These are phyloP conservation scores for Suillus occidentalis DNA, from an alignment of 768 basidiomycete species.

Conservation along the genomic window DNA sequence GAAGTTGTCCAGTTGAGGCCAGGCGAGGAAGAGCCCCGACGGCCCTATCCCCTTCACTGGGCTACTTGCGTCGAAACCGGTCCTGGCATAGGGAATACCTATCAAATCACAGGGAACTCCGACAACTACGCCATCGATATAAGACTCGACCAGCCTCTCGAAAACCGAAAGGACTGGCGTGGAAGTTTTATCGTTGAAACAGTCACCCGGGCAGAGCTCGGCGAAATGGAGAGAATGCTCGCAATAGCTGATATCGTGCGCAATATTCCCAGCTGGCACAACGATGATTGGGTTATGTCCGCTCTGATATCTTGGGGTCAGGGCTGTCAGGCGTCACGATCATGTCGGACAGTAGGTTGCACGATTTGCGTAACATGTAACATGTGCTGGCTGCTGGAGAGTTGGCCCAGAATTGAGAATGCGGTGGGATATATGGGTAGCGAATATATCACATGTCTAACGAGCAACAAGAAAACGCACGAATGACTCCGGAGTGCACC, in stretches of 20 bases:
- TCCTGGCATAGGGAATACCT: conserved; percentile 20
- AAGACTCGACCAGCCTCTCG: conserved; percentile 6
- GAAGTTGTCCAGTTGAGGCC: conserved; percentile 31
- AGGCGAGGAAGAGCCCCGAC: background rate
- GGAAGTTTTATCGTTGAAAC: conserved; percentile 25
- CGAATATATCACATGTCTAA: background rate
- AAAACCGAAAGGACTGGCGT: conserved; percentile 19
- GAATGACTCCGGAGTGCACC: background rate
- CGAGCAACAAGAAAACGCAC: background rate
- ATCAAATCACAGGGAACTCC: conserved; percentile 25
- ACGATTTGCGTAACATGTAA: background rate
- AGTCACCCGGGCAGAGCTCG: conserved; percentile 5
- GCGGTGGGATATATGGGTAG: background rate
- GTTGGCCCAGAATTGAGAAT: background rate
- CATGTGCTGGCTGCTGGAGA: background rate
- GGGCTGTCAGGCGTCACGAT: background rate
- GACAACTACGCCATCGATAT: conserved; percentile 24
- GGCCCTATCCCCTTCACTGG: conserved; percentile 24
- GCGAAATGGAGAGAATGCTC: background rate
- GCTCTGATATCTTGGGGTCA: background rate
- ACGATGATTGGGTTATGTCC: background rate
- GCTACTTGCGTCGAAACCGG: conserved; percentile 28
- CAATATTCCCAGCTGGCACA: background rate
- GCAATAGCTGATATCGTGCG: background rate
- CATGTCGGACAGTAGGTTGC: background rate